These are phyloP conservation scores for Mortierella sp. DNA, from an alignment of 371 early-diverging fungal genomes.

Conservation along the genomic window DNA sequence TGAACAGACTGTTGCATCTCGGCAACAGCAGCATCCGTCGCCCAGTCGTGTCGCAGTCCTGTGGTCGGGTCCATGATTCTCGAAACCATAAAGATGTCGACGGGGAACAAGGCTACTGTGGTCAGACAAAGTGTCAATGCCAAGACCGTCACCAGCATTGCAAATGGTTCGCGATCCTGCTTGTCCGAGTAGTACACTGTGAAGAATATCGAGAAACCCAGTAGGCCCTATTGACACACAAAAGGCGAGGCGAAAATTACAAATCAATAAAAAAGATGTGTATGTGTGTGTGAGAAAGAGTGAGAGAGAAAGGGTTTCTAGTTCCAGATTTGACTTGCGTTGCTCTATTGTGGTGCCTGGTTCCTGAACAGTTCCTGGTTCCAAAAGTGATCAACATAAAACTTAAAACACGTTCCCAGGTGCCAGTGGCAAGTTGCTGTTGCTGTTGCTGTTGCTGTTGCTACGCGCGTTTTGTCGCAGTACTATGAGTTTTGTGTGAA, in stretches of 20 bases:
- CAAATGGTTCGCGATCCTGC: slow-evolving; percentile 69
- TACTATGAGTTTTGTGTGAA: not conserved
- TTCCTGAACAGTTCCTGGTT: not conserved
- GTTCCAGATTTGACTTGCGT: not conserved
- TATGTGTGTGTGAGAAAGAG: not conserved
- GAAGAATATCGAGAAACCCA: slow-evolving; percentile 63
- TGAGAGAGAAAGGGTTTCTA: not conserved
- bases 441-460: not conserved
- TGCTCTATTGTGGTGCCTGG: not conserved
- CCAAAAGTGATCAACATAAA: not conserved
- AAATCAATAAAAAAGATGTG: no score
- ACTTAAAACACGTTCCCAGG: not conserved
- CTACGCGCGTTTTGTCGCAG: not conserved
- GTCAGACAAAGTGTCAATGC: slow-evolving; percentile 66
- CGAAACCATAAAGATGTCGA: slow-evolving; percentile 79
- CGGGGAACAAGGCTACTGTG: slow-evolving; percentile 68
- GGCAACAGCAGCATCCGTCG: slow-evolving; percentile 64
- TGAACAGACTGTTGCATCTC: slow-evolving; percentile 61
- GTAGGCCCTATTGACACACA: slow-evolving; percentile 49
- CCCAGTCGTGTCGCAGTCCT: slow-evolving; percentile 75
- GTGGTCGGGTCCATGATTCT: slow-evolving; percentile 67
- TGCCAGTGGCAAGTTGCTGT: not conserved
- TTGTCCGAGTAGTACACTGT: slow-evolving; percentile 69
- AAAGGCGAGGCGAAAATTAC: not conserved
- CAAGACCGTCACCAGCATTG: slow-evolving; percentile 66